Base-by-base conservation (phyloP, 2,329 filamentous ascomycete species). In the Colletotrichum magnum region DNA sequence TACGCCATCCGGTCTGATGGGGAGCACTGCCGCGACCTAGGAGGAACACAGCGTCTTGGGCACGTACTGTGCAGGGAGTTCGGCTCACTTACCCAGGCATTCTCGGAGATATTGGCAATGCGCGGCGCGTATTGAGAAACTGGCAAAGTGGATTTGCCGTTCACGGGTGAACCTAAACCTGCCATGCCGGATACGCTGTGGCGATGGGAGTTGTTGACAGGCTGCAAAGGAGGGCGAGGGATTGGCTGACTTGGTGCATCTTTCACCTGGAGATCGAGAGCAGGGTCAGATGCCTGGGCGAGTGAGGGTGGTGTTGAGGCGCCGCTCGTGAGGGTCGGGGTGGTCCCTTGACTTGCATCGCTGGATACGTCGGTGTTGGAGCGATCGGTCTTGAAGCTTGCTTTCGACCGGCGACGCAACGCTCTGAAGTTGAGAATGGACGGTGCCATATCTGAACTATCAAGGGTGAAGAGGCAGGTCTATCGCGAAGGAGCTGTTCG, bases 61-160 rank as follows among this genome's bases (percentile, higher is more conserved):
- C 60, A 59, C 48, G 45, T 45, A 18, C 28, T 26, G 24, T 43
- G 26, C 13, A 18, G n/a, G 24, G 45, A 26, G 18, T 21, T 61
- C 21, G n/a, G 28, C 58, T 58, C 7, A 62, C 90, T 75, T 88
- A 97, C 94, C 93, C 94, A 97, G 68, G 93, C 91, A 73, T 92
- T 93, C 72, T 97, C 94, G 10, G 89, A 85, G 47, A 97, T 85
- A 41, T 95, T 97, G 51, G 91, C 83, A 47, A 98, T 89, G 74
- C 90, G 89, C 26, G 95, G 95, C 36, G 94, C 93, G 81, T 93
- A 95, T 51, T 92, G 90, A 62, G 94, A 97, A 18, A 90, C 87
- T 7, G 92, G 89, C 71, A 88, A 81, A 71, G 83, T 86, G 64
- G 82, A 85, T 76, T 87, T 88, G 69, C 87, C 87, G 73, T 84